Evolutionary conservation across 139 green algal genomes (phyloP).

Genomic region (Chlamydomonas asymmetrica): DNA sequence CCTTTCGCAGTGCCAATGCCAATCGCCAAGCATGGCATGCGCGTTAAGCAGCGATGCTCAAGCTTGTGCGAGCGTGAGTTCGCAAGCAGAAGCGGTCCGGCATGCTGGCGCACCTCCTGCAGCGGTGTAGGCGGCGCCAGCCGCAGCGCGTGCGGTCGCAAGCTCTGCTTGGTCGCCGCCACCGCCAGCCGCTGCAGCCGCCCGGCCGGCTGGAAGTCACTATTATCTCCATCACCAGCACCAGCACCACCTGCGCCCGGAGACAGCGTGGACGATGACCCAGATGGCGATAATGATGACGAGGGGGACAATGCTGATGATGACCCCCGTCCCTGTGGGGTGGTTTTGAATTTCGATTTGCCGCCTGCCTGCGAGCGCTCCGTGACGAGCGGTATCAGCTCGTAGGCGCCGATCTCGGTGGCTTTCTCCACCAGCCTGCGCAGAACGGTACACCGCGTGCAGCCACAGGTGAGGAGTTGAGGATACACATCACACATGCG

Average conservation of each 20-base stretch:
- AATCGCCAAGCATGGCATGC: too few species aligned
- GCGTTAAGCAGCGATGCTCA: too few species aligned
- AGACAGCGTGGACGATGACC: too few species aligned
- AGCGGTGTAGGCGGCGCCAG: constrained; percentile 45
- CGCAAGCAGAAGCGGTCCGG: too few species aligned
- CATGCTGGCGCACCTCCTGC: constrained; percentile 28
- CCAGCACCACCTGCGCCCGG: too few species aligned
- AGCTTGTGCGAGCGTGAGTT: too few species aligned
- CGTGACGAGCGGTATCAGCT: constrained; percentile 78
- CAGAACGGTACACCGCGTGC: too few species aligned
- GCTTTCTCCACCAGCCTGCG: too few species aligned
- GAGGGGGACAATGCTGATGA: neutral
- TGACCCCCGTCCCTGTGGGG: neutral
- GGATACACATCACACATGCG: too few species aligned
- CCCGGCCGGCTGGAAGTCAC: constrained; percentile 25
- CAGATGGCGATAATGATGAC: neutral
- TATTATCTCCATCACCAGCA: neutral
- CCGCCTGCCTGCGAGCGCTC: constrained; percentile 46
- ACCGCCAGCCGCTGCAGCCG: constrained; percentile 75
- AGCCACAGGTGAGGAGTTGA: too few species aligned
- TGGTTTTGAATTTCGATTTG: constrained; percentile 38
- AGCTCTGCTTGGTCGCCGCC: constrained; percentile 85
- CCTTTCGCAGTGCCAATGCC: too few species aligned
- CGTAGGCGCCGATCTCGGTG: constrained; percentile 78
- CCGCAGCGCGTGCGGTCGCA: constrained; percentile 63